Conservation (phyloP, 345 rosid species). For the Lenwebbia sp. region DNA sequence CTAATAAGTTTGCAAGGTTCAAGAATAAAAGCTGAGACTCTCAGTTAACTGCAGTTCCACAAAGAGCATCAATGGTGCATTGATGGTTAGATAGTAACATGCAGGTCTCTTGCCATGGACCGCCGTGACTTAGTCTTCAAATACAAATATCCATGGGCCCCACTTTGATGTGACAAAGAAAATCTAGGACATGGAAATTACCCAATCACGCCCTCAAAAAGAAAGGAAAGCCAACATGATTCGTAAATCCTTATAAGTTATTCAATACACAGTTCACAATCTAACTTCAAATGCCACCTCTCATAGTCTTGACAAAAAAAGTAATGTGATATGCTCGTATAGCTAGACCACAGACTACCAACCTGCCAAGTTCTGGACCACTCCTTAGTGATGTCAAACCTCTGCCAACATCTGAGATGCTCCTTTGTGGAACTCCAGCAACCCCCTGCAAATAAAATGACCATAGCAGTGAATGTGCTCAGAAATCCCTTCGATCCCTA, state of each 20-base stretch:
- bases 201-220: neutral
- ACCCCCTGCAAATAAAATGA: conserved; percentile 22
- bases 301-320: neutral
- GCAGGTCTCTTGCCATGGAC: neutral
- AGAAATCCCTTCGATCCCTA: conserved; percentile 53
- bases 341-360: neutral
- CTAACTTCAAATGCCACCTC: neutral
- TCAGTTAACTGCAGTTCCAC: neutral
- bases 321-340: neutral
- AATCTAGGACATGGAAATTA: neutral
- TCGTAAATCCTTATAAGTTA: neutral
- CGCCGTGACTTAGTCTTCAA: neutral
- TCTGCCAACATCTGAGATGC: conserved; percentile 30
- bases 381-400: conserved; percentile 44
- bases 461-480: neutral
- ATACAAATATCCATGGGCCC: neutral
- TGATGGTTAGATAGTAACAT: neutral
- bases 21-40: neutral
- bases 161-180: neutral
- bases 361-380: conserved; percentile 71
- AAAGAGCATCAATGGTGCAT: neutral
- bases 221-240: neutral
- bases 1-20: neutral
- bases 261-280: neutral
- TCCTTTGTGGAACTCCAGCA: conserved; percentile 33